Percentiles rank a stretch among this genome's conserved stretches.
phyloP scores from a whole-genome alignment of 2,329 filamentous ascomycete species.

The Ilyonectria mors-panacis region DNA sequence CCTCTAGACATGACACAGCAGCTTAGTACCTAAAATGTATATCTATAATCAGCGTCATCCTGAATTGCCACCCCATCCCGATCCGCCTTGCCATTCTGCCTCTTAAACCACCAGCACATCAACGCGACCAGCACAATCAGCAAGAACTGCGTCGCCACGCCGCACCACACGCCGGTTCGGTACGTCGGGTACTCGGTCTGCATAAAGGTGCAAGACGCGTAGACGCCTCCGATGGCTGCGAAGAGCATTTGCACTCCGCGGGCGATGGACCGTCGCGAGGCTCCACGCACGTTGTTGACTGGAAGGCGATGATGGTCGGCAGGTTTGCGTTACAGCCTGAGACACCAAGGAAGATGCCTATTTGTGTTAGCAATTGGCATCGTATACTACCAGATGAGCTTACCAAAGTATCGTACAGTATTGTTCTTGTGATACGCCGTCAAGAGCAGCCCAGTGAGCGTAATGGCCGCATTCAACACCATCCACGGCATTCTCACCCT shows the following conservation, averaged over 20 bases:
- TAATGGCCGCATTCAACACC: slow-evolving; percentile 35
- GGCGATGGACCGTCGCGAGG: slow-evolving; percentile 48
- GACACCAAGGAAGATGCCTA: slow-evolving; percentile 37
- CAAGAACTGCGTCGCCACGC: slow-evolving; percentile 42
- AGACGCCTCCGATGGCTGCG: slow-evolving; percentile 51
- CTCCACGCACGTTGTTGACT: slow-evolving; percentile 52
- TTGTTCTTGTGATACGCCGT: slow-evolving; percentile 40
- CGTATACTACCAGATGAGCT: background rate
- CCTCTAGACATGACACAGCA: background rate
- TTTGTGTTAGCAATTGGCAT: background rate
- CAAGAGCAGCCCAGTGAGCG: slow-evolving; percentile 32
- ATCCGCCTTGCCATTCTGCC: slow-evolving; percentile 32
- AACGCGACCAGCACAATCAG: slow-evolving; percentile 26
- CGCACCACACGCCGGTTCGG: slow-evolving; percentile 48
- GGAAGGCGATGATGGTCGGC: slow-evolving; percentile 37
- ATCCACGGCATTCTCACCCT: slow-evolving; percentile 50
- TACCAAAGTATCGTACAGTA: slow-evolving; percentile 49
- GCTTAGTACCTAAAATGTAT: slow-evolving; percentile 24
- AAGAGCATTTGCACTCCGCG: slow-evolving; percentile 51
- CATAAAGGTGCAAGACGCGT: slow-evolving; percentile 50
- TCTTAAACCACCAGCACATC: slow-evolving; percentile 32
- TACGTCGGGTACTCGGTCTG: slow-evolving; percentile 50
- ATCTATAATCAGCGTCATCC: slow-evolving; percentile 33
- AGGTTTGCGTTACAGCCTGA: slow-evolving; percentile 35
- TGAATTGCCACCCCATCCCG: slow-evolving; percentile 29